Percentiles rank a stretch among this genome's conserved stretches.
Evolutionary conservation across 2,329 filamentous ascomycete species (phyloP).

Genomic region (Ophiostoma fasciatum): DNA sequence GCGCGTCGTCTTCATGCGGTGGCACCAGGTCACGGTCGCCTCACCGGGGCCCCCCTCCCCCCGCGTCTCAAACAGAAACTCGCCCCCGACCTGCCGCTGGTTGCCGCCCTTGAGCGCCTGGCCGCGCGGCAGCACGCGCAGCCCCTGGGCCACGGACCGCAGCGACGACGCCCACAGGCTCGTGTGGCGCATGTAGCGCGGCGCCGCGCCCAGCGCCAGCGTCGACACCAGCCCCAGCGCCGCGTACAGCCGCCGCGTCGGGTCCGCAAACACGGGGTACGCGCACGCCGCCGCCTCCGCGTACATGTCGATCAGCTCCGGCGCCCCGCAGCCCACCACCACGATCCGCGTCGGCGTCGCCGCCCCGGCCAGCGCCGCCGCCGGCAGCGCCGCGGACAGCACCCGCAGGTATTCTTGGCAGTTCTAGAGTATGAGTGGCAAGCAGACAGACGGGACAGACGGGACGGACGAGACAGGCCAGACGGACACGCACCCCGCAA

Average conservation of each 20-base stretch:
- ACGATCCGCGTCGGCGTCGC: constrained; percentile 47
- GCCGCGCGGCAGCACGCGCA: constrained; percentile 42
- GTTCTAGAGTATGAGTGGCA: constrained; percentile 30
- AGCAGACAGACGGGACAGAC: background rate
- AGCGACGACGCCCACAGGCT: constrained; percentile 31
- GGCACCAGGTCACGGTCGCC: constrained; percentile 52
- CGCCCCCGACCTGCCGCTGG: constrained; percentile 56
- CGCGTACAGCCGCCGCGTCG: constrained; percentile 49
- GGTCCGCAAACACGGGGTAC: constrained; percentile 68
- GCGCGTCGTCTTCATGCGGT: constrained; percentile 65
- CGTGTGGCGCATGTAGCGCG: constrained; percentile 48
- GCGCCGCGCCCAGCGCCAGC: constrained; percentile 40
- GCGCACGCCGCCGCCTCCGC: constrained; percentile 44
- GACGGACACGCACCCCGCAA: constrained; percentile 46
- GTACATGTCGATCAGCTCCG: constrained; percentile 54
- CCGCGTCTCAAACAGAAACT: constrained; percentile 54
- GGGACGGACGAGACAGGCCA: background rate
- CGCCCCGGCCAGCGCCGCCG: constrained; percentile 31
- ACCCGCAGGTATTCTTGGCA: constrained; percentile 61
- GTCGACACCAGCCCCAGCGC: constrained; percentile 55
- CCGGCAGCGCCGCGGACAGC: constrained; percentile 43
- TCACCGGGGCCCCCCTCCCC: constrained; percentile 12
- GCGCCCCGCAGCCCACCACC: constrained; percentile 59
- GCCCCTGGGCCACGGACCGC: constrained; percentile 40
- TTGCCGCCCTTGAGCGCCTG: constrained; percentile 50